phyloP scores from a whole-genome alignment of 257 asterid genomes.

The Fraxinus pennsylvanica region DNA sequence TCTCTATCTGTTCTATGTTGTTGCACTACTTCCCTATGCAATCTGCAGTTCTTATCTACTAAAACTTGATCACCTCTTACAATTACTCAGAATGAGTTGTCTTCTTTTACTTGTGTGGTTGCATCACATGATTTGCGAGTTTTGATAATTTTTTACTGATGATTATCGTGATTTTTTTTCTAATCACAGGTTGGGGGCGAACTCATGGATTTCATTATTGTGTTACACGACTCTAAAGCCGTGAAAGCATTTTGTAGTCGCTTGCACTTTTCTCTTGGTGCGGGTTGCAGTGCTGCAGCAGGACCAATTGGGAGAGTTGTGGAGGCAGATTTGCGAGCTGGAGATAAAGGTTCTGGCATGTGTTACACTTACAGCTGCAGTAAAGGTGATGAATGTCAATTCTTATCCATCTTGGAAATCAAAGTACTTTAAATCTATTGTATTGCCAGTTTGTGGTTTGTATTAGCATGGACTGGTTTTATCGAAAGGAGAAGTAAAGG shows the following conservation, averaged over 20 bases:
- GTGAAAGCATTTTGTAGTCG: conserved; percentile 97
- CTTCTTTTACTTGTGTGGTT: not conserved
- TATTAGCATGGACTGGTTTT: not conserved
- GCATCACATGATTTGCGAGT: not conserved
- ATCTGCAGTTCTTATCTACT: conserved; percentile 4
- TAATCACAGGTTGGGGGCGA: conserved; percentile 78
- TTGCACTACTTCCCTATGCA: not conserved
- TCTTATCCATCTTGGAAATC: conserved; percentile 7
- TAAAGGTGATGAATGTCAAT: conserved; percentile 59
- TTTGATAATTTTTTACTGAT: conserved; percentile 16
- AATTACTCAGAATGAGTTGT: not conserved
- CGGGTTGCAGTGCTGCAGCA: conserved; percentile 99
- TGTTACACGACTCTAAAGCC: conserved; percentile 80
- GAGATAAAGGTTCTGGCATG: conserved; percentile 96
- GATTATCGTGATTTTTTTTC: not conserved
- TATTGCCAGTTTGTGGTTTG: not conserved
- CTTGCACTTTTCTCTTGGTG: conserved; percentile 98
- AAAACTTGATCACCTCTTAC: conserved; percentile 3
- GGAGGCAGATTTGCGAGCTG: conserved; percentile 97
- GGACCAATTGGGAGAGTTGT: conserved; percentile 96
- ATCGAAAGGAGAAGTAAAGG: not conserved
- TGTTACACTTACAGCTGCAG: conserved; percentile 98
- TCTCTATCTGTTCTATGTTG: not conserved
- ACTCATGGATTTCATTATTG: conserved; percentile 94
- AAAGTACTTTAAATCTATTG: not conserved